Evolutionary conservation across 2,329 filamentous ascomycete genomes (phyloP), one percentile per base, ranked within the genome.

Genomic region (Thermoascus crustaceus): DNA sequence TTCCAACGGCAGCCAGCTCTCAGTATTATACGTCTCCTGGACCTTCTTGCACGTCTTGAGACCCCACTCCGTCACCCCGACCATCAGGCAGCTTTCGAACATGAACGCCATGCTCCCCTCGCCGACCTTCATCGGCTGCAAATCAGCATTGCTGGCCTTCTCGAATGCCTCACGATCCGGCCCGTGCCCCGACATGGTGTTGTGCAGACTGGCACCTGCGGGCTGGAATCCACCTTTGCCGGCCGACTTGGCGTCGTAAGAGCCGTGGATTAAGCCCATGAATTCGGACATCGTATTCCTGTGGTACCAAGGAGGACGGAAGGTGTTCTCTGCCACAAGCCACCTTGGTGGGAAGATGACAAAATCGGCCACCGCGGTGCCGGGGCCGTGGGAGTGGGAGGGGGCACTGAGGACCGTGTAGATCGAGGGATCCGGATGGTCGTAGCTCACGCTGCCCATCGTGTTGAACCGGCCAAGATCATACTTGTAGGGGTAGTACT

Each of bases 401-500:
- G 70, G 71, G 1, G 72, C 75, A 0, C 76, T 75, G 11, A 80
- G 62, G 3, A 80, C 76, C 19, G 75, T 86, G 62, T 81, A 88
- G 56, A 88, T 86, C 43, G 73, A 79, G 0, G 83, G 83, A 52
- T 88, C 83, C 1, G 82, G 82, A 52, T 88, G 83, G 56, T 88
- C 83, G 52, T 76, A 85, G 5, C 76, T 81, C 45, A 85, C 77
- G 36, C 71, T 77, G 13, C 82, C 83, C 29, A 88, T 78, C 27
- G 76, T 77, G 61, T 80, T 82, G 69, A 86, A 88, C 20, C 81
- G 76, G 17, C 79, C 80, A 1, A 88, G 71, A 49, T 87, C 83
- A 63, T 88, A 88, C 61, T 88, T 88, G 71, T 78, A 85, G 0
- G 83, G 83, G 41, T 82, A 81, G 61, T 86, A 87, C 43, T 77